These are phyloP conservation scores for Wickerhamomyces bovis DNA, from an alignment of 805 yeast genomes.

Conservation along the genomic window DNA sequence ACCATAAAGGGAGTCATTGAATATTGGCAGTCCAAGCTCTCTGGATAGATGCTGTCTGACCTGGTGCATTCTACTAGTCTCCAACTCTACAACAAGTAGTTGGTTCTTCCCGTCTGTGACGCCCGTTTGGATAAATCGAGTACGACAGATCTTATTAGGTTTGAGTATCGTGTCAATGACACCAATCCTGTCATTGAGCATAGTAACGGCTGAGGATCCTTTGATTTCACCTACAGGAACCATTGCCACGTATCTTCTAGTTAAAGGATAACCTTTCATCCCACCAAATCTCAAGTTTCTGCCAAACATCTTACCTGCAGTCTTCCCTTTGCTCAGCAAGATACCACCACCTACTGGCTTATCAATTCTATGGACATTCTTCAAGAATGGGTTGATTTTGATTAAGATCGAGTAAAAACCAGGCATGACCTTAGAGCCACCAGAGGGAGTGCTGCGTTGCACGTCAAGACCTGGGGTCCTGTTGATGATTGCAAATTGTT, in stretches of 20 bases:
- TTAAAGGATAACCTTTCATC: constrained; percentile 28
- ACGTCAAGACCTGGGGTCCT: constrained; percentile 30
- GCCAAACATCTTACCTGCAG: constrained; percentile 28
- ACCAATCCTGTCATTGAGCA: constrained; percentile 2
- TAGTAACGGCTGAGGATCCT: neutral
- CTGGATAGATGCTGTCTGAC: constrained; percentile 28
- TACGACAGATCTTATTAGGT: constrained; percentile 2
- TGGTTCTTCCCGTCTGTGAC: constrained; percentile 13
- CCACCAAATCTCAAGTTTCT: constrained; percentile 30
- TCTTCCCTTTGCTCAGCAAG: constrained; percentile 29
- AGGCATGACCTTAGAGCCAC: constrained; percentile 4
- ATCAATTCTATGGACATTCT: constrained; percentile 35
- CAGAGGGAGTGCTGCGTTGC: constrained; percentile 25
- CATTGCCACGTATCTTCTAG: constrained; percentile 31
- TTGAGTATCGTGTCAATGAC: constrained; percentile 5
- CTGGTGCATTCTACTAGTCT: constrained; percentile 37
- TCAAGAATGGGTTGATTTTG: constrained; percentile 12
- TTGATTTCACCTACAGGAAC: neutral
- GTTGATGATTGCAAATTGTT: constrained; percentile 23
- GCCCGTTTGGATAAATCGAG: constrained; percentile 12
- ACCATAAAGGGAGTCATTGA: constrained; percentile 26
- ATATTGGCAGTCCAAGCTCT: constrained; percentile 22
- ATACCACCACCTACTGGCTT: constrained; percentile 36
- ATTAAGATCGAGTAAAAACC: constrained; percentile 11
- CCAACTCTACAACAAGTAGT: constrained; percentile 26